Conservation (phyloP, 2,329 filamentous ascomycete genomes). For the Hypoxylon sp. region DNA sequence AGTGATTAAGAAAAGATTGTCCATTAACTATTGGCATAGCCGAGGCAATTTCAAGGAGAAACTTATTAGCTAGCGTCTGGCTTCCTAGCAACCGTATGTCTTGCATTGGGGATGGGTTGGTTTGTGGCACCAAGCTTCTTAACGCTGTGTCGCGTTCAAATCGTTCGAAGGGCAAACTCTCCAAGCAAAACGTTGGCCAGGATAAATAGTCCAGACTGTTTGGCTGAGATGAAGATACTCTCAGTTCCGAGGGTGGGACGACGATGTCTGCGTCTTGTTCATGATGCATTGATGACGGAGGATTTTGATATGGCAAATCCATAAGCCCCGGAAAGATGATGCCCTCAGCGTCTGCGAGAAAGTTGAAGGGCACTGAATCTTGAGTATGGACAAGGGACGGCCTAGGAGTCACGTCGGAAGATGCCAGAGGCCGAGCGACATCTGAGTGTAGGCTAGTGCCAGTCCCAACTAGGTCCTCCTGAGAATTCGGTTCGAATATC, state of each 20-base stretch:
- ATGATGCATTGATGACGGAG: not conserved
- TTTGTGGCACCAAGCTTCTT: not conserved
- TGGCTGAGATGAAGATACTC: not conserved
- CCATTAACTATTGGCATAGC: constrained; percentile 3
- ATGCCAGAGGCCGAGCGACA: not conserved
- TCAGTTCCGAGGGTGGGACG: not conserved
- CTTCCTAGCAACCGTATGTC: not conserved
- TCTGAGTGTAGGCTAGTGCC: no score
- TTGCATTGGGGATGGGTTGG: constrained; percentile 6
- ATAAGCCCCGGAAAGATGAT: not conserved
- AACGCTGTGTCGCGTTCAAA: constrained; percentile 8
- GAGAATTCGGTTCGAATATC: not conserved
- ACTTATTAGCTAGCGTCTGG: not conserved
- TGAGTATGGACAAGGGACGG: not conserved
- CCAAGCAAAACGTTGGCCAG: not conserved
- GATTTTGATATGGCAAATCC: not conserved
- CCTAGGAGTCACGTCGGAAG: not conserved
- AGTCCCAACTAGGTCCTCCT: not conserved
- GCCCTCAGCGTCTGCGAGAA: not conserved
- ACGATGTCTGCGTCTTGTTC: not conserved
- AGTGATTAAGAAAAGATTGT: not conserved
- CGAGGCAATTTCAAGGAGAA: constrained; percentile 3
- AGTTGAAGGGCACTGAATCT: not conserved
- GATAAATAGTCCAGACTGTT: not conserved
- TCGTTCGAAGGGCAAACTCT: constrained; percentile 16